Evolutionary conservation across 2,329 filamentous ascomycete species (phyloP).

Genomic region (Clarireedia hainanense): DNA sequence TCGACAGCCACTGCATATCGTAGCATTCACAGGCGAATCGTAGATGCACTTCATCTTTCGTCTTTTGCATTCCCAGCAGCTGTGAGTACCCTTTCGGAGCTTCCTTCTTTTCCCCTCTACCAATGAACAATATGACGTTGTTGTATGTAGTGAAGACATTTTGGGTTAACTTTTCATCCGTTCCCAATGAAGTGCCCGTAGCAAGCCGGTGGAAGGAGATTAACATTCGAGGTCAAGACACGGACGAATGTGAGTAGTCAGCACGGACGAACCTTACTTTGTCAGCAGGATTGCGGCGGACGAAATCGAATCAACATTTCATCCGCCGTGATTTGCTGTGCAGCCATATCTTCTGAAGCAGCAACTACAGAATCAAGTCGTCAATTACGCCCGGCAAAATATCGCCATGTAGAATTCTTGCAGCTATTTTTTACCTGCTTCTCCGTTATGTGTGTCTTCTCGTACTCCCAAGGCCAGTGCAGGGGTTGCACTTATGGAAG

Average conservation of each 20-base stretch:
- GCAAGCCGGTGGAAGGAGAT: too few relatives aligned
- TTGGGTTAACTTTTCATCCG: too few relatives aligned
- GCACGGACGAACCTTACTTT: too few relatives aligned
- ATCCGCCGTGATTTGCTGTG: background rate
- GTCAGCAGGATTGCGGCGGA: background rate
- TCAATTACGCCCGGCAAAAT: background rate
- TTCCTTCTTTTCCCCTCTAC: background rate
- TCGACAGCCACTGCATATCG: slow-evolving; percentile 38
- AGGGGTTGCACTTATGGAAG: too few relatives aligned
- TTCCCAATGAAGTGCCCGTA: too few relatives aligned
- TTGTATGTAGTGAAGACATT: background rate
- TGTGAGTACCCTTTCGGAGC: slow-evolving; percentile 41
- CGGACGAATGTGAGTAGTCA: too few relatives aligned
- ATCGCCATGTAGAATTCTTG: too few relatives aligned
- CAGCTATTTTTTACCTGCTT: too few relatives aligned
- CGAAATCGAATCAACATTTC: background rate
- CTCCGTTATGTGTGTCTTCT: too few relatives aligned
- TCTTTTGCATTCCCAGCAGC: slow-evolving; percentile 48
- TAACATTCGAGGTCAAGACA: too few relatives aligned
- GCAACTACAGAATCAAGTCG: background rate
- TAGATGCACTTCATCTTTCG: slow-evolving; percentile 46
- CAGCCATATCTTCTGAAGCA: background rate
- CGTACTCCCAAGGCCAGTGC: too few relatives aligned
- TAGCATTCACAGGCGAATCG: slow-evolving; percentile 27
- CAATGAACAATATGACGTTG: background rate